Evolutionary conservation across 345 rosid species (phyloP).

Genomic region (Gossypium herbaceum): DNA sequence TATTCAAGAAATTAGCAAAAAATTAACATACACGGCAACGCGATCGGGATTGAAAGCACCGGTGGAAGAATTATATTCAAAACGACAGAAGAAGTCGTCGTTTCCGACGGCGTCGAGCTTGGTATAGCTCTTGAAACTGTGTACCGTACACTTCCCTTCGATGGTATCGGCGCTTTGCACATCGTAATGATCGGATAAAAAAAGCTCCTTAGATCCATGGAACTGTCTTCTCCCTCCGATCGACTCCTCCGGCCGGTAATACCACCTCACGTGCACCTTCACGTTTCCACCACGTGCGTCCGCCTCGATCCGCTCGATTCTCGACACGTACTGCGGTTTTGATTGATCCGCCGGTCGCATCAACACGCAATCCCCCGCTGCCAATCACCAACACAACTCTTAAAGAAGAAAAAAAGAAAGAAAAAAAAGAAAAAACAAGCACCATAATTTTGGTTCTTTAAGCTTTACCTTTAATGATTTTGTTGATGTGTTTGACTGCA

Average conservation of each 20-base stretch:
- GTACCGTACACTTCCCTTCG: conserved; percentile 90
- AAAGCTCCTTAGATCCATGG: conserved; percentile 93
- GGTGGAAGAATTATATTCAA: conserved; percentile 80
- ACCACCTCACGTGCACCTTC: conserved; percentile 81
- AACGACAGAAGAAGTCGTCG: conserved; percentile 96
- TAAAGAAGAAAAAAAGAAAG: neutral
- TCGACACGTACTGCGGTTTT: conserved; percentile 84
- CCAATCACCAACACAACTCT: neutral
- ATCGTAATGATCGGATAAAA: conserved; percentile 85
- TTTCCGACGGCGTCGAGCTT: conserved; percentile 83
- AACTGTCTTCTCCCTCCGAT: conserved; percentile 91
- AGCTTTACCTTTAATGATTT: conserved; percentile 55
- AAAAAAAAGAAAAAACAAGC: no score
- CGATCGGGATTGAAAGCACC: conserved; percentile 90
- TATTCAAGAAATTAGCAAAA: neutral
- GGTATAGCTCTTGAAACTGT: conserved; percentile 75
- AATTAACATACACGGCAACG: conserved; percentile 68
- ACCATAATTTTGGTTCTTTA: no score
- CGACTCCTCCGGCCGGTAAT: conserved; percentile 96
- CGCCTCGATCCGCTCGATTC: conserved; percentile 79
- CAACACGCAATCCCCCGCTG: conserved; percentile 90
- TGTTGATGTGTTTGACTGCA: conserved; percentile 70
- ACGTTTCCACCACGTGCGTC: conserved; percentile 80
- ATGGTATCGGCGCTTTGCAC: conserved; percentile 88
- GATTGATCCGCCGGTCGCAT: conserved; percentile 85